A percentile compares a stretch with the other conserved stretches of the same genome.
Evolutionary conservation across 768 basidiomycete species (phyloP).

Genomic region (Porphyrellus cyaneotinctus): DNA sequence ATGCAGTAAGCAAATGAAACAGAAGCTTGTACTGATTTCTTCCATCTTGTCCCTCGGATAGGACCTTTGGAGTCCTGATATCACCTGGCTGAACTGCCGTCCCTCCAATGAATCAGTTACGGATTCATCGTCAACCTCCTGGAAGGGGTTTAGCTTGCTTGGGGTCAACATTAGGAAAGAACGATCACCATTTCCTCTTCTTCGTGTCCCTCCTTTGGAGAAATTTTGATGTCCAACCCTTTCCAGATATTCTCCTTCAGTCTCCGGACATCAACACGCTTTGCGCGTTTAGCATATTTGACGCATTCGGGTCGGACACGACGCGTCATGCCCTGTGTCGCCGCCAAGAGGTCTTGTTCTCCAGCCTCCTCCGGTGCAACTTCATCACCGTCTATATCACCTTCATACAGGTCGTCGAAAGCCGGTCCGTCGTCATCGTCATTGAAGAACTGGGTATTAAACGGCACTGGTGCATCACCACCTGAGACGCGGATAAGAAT

Average conservation of each 20-base stretch:
- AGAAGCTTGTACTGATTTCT: slow-evolving; percentile 98
- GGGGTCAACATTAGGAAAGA: background rate
- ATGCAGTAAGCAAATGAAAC: slow-evolving; percentile 96
- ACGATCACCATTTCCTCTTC: slow-evolving; percentile 51
- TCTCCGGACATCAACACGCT: slow-evolving; percentile 93
- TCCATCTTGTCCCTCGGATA: slow-evolving; percentile 95
- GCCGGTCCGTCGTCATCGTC: slow-evolving; percentile 82
- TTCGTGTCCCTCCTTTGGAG: slow-evolving; percentile 35
- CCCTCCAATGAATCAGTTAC: slow-evolving; percentile 64
- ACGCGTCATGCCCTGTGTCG: slow-evolving; percentile 69
- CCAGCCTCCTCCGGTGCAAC: slow-evolving; percentile 52
- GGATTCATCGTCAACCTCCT: slow-evolving; percentile 53
- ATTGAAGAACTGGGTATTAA: slow-evolving; percentile 96
- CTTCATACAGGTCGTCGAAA: slow-evolving; percentile 53
- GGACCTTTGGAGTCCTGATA: slow-evolving; percentile 70
- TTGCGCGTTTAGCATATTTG: slow-evolving; percentile 92
- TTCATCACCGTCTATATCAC: slow-evolving; percentile 48
- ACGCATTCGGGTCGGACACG: slow-evolving; percentile 85
- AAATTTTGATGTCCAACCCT: slow-evolving; percentile 73
- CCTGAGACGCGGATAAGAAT: slow-evolving; percentile 22
- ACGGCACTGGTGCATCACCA: slow-evolving; percentile 61
- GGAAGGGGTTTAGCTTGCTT: background rate
- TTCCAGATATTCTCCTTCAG: slow-evolving; percentile 99
- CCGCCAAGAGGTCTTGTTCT: slow-evolving; percentile 86
- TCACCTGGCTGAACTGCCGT: slow-evolving; percentile 74